Evolutionary conservation across 2,329 filamentous ascomycete genomes (phyloP).

Genomic region (Paraphaeosphaeria sporulosa): DNA sequence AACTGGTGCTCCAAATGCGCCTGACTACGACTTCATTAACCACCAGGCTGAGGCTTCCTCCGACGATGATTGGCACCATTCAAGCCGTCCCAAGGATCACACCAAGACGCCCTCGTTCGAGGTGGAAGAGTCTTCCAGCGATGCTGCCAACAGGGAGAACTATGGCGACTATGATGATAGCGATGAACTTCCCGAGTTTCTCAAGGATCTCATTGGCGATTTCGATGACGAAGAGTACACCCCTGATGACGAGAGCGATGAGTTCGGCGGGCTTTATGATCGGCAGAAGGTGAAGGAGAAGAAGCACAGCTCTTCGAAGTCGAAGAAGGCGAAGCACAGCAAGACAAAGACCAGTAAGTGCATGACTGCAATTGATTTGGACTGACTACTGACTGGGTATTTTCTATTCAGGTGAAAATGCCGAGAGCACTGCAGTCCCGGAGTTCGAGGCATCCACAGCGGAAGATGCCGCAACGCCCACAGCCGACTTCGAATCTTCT

Average conservation of each 20-base stretch:
- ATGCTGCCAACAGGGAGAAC: neutral
- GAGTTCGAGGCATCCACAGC: neutral
- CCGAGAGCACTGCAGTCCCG: neutral
- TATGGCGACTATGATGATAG: neutral
- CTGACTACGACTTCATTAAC: neutral
- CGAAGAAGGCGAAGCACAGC: constrained; percentile 1
- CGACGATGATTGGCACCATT: neutral
- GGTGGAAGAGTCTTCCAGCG: neutral
- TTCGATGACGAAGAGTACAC: neutral
- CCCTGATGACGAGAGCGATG: neutral
- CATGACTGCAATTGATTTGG: neutral
- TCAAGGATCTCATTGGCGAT: neutral
- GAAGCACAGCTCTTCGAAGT: neutral
- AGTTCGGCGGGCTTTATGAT: neutral
- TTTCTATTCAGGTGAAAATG: too few species aligned
- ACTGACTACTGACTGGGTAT: neutral
- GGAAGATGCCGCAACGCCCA: neutral
- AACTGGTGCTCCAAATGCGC: neutral
- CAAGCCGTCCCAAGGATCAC: neutral
- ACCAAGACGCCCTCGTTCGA: neutral
- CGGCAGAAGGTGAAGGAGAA: neutral
- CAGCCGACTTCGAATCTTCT: neutral
- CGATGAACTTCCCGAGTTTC: neutral
- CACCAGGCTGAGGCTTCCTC: neutral
- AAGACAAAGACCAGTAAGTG: neutral